Percentiles rank a stretch among this genome's conserved stretches.
Evolutionary conservation across 2,329 filamentous ascomycete species (phyloP).

Genomic region (Chaetothyriales sp.): DNA sequence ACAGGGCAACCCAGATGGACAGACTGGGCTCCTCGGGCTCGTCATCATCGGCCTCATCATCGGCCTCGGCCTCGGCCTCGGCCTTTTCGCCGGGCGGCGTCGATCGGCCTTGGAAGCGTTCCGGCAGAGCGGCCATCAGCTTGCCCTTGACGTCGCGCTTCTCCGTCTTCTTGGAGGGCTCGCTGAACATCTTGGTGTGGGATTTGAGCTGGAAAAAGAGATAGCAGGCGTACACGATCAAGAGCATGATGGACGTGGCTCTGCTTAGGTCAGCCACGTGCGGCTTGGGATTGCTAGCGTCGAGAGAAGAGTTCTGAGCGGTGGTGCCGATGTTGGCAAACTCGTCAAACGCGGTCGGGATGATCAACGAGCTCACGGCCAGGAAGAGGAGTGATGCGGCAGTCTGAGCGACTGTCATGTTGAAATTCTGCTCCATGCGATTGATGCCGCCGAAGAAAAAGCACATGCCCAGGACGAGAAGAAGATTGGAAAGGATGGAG

Average conservation of each 20-base stretch:
- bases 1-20: constrained; percentile 55
- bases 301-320: constrained; percentile 7
- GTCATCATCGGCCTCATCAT: constrained; percentile 46
- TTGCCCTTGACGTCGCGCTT: constrained; percentile 29
- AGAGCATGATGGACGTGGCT: constrained; percentile 57
- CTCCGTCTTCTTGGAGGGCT: constrained; percentile 62
- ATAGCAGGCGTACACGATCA: constrained; percentile 71
- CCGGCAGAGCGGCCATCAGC: constrained; percentile 16
- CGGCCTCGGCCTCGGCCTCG: constrained; percentile 16
- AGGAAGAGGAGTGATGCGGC: constrained; percentile 68
- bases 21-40: constrained; percentile 64
- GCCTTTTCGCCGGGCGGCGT: constrained; percentile 1
- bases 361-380: constrained; percentile 68
- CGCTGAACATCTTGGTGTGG: constrained; percentile 66
- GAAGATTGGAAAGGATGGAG: constrained; percentile 78
- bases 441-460: constrained; percentile 79
- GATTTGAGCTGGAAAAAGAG: constrained; percentile 86
- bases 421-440: constrained; percentile 74
- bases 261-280: constrained; percentile 13
- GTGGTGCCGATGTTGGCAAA: constrained; percentile 30
- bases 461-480: constrained; percentile 80
- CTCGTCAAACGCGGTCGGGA: constrained; percentile 72
- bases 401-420: constrained; percentile 81
- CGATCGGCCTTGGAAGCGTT: constrained; percentile 14
- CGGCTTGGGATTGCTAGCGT: constrained; percentile 9